Evolutionary conservation across 106 monocot species (phyloP).

Genomic region (Allium fistulosum): DNA sequence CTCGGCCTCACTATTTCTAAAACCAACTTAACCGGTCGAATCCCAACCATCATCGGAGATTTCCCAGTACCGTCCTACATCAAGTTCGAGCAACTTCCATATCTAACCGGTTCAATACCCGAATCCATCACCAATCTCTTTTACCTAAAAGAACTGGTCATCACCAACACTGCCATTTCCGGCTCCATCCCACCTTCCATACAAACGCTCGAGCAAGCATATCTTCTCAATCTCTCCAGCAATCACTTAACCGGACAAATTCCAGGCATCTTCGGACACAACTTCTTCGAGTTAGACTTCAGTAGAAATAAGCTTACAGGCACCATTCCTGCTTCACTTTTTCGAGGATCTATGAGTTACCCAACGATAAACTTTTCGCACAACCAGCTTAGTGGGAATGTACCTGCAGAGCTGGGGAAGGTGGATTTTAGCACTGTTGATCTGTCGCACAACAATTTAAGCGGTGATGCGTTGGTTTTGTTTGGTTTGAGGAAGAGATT

Average conservation of each 20-base stretch:
- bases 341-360: neutral
- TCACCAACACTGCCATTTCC: neutral
- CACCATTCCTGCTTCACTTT: constrained; percentile 9
- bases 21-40: constrained; percentile 2
- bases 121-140: constrained; percentile 4
- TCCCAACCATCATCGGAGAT: constrained; percentile 2
- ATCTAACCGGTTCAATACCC: constrained; percentile 14
- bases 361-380: neutral
- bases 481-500: neutral
- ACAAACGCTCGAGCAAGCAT: neutral
- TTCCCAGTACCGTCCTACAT: constrained; percentile 1
- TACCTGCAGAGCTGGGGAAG: neutral
- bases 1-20: neutral
- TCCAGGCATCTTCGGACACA: neutral
- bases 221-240: neutral
- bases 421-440: neutral
- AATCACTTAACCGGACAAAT: constrained; percentile 6
- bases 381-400: neutral
- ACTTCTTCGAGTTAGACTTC: neutral
- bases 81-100: neutral
- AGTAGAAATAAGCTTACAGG: constrained; percentile 7
- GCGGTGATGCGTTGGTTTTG: constrained; percentile 13
- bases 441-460: constrained; percentile 2
- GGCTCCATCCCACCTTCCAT: constrained; percentile 3
- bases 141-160: neutral